Evolutionary conservation across 495 filamentous ascomycete genomes (phyloP).

Genomic region (Terfezia boudieri): DNA sequence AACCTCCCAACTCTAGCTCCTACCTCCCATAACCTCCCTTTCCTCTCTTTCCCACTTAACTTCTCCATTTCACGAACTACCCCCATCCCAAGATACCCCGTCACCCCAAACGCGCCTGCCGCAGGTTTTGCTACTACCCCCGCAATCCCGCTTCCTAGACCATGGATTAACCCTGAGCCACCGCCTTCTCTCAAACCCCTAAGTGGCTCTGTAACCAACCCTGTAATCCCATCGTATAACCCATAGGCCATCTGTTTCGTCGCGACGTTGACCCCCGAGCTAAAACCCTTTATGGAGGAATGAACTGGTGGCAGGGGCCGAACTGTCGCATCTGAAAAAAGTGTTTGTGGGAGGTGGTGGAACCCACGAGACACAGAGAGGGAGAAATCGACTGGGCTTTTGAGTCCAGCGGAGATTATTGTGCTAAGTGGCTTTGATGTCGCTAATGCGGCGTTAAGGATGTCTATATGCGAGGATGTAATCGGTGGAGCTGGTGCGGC

Average conservation of each 20-base stretch:
- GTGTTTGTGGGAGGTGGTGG: slow-evolving; percentile 44
- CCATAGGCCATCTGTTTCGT: slow-evolving; percentile 45
- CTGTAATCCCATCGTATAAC: slow-evolving; percentile 51
- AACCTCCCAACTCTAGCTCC: too few relatives aligned
- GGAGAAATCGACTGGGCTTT: slow-evolving; percentile 29
- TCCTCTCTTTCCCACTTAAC: slow-evolving; percentile 3
- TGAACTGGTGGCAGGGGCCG: slow-evolving; percentile 27
- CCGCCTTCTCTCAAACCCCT: slow-evolving; percentile 37
- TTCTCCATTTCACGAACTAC: slow-evolving; percentile 31
- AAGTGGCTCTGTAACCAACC: slow-evolving; percentile 41
- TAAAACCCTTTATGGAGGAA: slow-evolving; percentile 35
- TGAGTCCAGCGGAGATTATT: background rate
- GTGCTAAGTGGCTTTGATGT: background rate
- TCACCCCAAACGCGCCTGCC: slow-evolving; percentile 37
- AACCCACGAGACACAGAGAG: slow-evolving; percentile 59
- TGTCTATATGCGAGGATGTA: background rate
- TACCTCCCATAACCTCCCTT: too few relatives aligned
- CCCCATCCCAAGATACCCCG: slow-evolving; percentile 45
- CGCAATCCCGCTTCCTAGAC: slow-evolving; percentile 51
- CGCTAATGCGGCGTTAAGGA: background rate
- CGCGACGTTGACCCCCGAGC: slow-evolving; percentile 43
- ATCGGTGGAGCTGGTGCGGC: too few relatives aligned
- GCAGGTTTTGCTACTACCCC: slow-evolving; percentile 52
- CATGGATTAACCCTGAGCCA: slow-evolving; percentile 36
- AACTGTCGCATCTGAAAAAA: slow-evolving; percentile 45